Percentiles rank a stretch among this genome's conserved stretches.
phyloP scores from a whole-genome alignment of 2,329 filamentous ascomycete species.

The Colletotrichum lupini region DNA sequence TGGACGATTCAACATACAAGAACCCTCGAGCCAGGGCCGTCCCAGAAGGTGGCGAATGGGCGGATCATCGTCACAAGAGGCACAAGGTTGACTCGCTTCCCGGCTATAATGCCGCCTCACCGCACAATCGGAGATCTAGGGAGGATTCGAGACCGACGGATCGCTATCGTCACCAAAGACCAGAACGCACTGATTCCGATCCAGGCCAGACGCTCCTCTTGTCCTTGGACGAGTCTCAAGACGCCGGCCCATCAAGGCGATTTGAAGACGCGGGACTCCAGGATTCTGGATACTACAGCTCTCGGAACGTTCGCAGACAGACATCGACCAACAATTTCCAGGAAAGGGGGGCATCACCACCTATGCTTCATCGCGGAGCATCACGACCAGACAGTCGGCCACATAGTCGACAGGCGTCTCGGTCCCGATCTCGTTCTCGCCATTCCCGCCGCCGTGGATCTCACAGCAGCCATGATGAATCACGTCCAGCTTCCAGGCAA shows the following conservation, averaged over 20 bases:
- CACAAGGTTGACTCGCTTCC: slow-evolving; percentile 12
- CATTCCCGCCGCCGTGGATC: slow-evolving; percentile 10
- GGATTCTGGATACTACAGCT: slow-evolving; percentile 11
- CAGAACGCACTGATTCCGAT: slow-evolving; percentile 7
- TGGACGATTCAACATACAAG: slow-evolving; percentile 24
- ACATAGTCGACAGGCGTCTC: slow-evolving; percentile 3
- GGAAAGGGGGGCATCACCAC: not conserved
- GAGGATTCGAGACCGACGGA: slow-evolving; percentile 17
- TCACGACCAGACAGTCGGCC: slow-evolving; percentile 14
- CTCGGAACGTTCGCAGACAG: slow-evolving; percentile 6
- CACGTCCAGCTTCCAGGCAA: slow-evolving; percentile 30
- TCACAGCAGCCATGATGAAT: slow-evolving; percentile 25
- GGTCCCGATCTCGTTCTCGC: slow-evolving; percentile 5
- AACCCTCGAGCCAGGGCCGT: not conserved
- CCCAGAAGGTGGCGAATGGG: slow-evolving; percentile 4
- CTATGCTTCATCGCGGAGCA: slow-evolving; percentile 3
- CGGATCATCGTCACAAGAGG: slow-evolving; percentile 19
- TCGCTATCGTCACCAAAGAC: slow-evolving; percentile 16
- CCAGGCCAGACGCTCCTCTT: not conserved
- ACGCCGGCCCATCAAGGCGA: not conserved
- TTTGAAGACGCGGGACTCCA: not conserved
- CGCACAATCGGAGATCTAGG: not conserved
- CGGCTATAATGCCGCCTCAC: slow-evolving; percentile 6
- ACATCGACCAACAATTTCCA: not conserved
- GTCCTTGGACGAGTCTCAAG: not conserved